Conservation (phyloP, 139 green algal species). For the Tetradesmus obliquus region DNA sequence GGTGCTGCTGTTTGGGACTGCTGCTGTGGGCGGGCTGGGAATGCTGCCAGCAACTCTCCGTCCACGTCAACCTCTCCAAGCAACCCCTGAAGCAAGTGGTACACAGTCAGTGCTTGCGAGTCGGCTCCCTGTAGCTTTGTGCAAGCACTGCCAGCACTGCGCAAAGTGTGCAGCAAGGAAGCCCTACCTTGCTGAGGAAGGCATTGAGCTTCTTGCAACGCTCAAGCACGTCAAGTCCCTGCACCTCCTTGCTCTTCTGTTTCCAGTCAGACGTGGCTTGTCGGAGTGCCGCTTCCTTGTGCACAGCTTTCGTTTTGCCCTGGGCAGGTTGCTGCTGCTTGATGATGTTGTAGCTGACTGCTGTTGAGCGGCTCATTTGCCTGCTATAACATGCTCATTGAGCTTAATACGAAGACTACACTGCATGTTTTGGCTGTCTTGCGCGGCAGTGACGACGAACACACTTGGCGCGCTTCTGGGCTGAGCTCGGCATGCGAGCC, state of each 20-base stretch:
- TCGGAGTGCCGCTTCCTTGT: background rate
- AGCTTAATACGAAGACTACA: background rate
- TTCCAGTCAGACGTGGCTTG: background rate
- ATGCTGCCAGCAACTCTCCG: background rate
- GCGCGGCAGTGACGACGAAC: background rate
- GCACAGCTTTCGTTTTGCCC: background rate
- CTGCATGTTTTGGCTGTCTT: background rate
- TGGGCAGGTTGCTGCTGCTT: background rate
- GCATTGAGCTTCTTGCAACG: slow-evolving; percentile 27
- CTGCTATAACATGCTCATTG: background rate
- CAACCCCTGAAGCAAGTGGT: background rate
- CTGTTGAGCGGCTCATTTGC: background rate
- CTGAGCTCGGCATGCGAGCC: background rate
- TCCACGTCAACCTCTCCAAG: slow-evolving; percentile 7
- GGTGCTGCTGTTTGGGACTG: background rate
- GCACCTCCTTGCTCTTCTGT: background rate
- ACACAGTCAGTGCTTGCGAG: background rate
- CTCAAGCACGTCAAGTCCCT: slow-evolving; percentile 5
- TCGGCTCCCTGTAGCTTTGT: background rate
- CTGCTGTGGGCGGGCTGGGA: background rate
- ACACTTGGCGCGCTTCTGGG: background rate
- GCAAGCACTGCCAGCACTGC: background rate
- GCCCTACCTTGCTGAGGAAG: background rate
- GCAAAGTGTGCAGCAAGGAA: background rate
- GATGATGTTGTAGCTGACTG: background rate